Percentiles rank a stretch among this genome's conserved stretches.
Conservation (phyloP, 169 alveolate genomes). For the Cryptosporidium ubiquitum region DNA sequence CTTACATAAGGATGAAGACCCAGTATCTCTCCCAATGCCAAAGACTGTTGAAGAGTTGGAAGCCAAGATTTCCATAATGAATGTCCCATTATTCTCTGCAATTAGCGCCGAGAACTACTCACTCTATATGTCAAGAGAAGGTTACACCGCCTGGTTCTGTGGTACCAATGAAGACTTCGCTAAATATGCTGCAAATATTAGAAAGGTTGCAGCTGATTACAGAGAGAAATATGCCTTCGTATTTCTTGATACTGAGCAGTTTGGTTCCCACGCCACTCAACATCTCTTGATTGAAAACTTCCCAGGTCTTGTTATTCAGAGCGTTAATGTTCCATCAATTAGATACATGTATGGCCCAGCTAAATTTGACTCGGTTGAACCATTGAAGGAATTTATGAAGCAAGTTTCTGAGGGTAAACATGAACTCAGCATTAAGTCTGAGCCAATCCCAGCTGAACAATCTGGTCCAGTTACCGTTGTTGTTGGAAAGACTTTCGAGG, state of each 20-base stretch:
- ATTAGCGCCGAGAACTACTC: constrained; percentile 80
- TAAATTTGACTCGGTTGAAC: constrained; percentile 75
- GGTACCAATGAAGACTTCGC: constrained; percentile 77
- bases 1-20: constrained; percentile 77
- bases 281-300: constrained; percentile 75
- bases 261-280: constrained; percentile 78
- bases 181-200: constrained; percentile 59
- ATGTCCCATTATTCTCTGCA: constrained; percentile 81
- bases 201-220: constrained; percentile 76
- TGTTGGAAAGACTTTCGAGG: constrained; percentile 86
- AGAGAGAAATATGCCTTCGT: constrained; percentile 76
- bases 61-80: constrained; percentile 75
- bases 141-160: constrained; percentile 78
- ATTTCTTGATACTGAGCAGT: constrained; percentile 79
- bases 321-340: constrained; percentile 69
- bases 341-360: constrained; percentile 72
- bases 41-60: constrained; percentile 76
- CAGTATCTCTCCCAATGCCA: constrained; percentile 72
- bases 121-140: constrained; percentile 76
- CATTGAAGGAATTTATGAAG: constrained; percentile 81
- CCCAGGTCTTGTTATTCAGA: constrained; percentile 79
- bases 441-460: constrained; percentile 88
- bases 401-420: constrained; percentile 85
- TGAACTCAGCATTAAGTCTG: constrained; percentile 87
- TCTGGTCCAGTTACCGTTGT: constrained; percentile 86